phyloP scores from a whole-genome alignment of 768 basidiomycete genomes.

The Sutorius australiensis region DNA sequence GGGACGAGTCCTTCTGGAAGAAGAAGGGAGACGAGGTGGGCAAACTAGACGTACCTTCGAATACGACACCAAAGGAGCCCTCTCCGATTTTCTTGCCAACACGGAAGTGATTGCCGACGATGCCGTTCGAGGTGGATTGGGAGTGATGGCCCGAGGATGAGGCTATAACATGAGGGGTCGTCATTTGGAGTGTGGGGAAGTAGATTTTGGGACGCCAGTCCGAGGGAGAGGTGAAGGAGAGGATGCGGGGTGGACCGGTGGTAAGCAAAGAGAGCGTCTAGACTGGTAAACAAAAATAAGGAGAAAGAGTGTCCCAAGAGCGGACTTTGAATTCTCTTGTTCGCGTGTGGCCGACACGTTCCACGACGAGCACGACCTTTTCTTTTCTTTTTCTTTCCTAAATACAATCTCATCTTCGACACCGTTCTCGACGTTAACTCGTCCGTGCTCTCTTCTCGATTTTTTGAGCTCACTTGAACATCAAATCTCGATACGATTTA shows the following conservation, averaged over 20 bases:
- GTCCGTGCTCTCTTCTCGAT: too few species aligned
- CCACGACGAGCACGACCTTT: slow-evolving; percentile 1
- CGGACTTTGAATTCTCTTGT: slow-evolving; percentile 33
- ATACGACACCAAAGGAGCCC: slow-evolving; percentile 97
- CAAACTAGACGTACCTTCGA: slow-evolving; percentile 67
- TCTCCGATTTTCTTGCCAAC: slow-evolving; percentile 99
- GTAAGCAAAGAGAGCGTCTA: slow-evolving; percentile 20
- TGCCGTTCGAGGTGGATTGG: slow-evolving; percentile 61
- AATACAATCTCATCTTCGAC: not conserved
- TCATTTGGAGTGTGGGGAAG: slow-evolving; percentile 41
- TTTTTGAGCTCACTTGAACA: not conserved
- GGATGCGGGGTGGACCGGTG: slow-evolving; percentile 21
- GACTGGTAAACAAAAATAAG: slow-evolving; percentile 26
- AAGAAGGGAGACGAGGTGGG: not conserved
- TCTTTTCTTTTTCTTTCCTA: not conserved
- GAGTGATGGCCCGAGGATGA: slow-evolving; percentile 70
- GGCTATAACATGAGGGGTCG: slow-evolving; percentile 81
- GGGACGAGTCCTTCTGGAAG: slow-evolving; percentile 1
- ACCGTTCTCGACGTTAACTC: not conserved
- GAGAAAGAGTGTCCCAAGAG: slow-evolving; percentile 20
- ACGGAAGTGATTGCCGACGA: slow-evolving; percentile 76
- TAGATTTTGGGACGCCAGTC: slow-evolving; percentile 27
- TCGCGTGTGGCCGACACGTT: slow-evolving; percentile 29
- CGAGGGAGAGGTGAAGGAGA: slow-evolving; percentile 22
- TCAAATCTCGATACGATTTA: slow-evolving; percentile 3